Evolutionary conservation across 192 early-diverging fungal genomes (phyloP).

Genomic region (Diversispora epigaea): DNA sequence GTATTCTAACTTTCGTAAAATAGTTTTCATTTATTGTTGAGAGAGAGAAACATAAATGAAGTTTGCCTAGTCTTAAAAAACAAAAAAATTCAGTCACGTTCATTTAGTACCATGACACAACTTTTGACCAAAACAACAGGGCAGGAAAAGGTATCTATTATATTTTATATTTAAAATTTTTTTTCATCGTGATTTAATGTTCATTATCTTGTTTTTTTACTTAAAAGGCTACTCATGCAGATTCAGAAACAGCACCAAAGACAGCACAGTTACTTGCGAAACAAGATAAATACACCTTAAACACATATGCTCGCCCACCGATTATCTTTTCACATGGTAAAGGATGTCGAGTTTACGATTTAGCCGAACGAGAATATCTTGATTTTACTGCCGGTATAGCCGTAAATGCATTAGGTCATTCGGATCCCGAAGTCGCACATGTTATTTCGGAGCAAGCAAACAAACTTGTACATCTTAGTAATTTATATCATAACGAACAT

Average conservation of each 20-base stretch:
- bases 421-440: constrained; percentile 69
- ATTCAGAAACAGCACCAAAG: constrained; percentile 44
- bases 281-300: constrained; percentile 63
- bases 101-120: too few species aligned
- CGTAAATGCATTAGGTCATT: constrained; percentile 90
- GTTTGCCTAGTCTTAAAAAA: too few species aligned
- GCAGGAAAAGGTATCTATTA: too few species aligned
- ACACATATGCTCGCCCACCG: constrained; percentile 70
- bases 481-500: constrained; percentile 91
- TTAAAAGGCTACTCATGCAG: constrained; percentile 40
- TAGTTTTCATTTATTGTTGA: too few species aligned
- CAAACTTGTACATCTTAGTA: constrained; percentile 83
- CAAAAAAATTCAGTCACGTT: too few species aligned
- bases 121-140: too few species aligned
- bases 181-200: too few species aligned
- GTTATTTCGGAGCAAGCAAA: constrained; percentile 79
- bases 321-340: constrained; percentile 79
- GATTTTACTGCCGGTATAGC: constrained; percentile 96
- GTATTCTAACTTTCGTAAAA: too few species aligned
- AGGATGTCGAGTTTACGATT: constrained; percentile 80
- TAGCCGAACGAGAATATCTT: constrained; percentile 71
- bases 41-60: too few species aligned
- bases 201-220: not conserved
- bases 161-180: too few species aligned
- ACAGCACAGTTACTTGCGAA: constrained; percentile 46